Conservation (phyloP, 371 early-diverging fungal genomes). For the Cokeromyces recurvatus region DNA sequence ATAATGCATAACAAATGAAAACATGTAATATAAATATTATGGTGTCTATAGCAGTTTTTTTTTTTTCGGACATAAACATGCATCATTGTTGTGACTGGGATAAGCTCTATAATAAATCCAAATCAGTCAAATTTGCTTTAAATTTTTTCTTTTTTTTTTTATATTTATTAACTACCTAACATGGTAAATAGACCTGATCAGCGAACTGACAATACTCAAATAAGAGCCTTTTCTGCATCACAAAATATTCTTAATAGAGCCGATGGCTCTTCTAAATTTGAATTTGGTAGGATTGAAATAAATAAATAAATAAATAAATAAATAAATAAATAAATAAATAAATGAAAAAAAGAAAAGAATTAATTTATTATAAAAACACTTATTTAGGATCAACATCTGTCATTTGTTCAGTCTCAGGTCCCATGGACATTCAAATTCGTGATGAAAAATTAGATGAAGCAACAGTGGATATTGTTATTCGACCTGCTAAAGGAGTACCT, state of each 20-base stretch:
- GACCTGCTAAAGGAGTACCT: conserved; percentile 65
- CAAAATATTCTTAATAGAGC: conserved; percentile 66
- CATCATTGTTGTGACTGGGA: too few species aligned
- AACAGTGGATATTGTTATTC: conserved; percentile 72
- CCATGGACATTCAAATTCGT: conserved; percentile 74
- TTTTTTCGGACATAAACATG: too few species aligned
- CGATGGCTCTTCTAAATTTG: conserved; percentile 83
- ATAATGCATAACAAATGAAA: too few species aligned
- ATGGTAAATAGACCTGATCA: conserved; percentile 37
- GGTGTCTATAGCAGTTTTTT: too few species aligned
- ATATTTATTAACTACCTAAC: too few species aligned
- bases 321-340: too few species aligned
- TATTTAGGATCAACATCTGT: conserved; percentile 70
- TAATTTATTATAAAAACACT: not conserved
- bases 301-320: too few species aligned
- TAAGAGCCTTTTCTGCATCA: conserved; percentile 57
- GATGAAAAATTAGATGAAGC: conserved; percentile 90
- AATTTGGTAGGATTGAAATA: conserved; percentile 67
- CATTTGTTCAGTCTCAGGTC: conserved; percentile 83
- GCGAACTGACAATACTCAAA: conserved; percentile 35
- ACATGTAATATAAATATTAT: too few species aligned
- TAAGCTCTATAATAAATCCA: too few species aligned
- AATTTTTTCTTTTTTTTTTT: too few species aligned
- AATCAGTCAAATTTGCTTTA: too few species aligned
- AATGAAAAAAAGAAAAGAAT: not conserved